A percentile compares a stretch with the other conserved stretches of the same genome.
phyloP scores from a whole-genome alignment of 441 rosid species.

The Populus tomentosa region DNA sequence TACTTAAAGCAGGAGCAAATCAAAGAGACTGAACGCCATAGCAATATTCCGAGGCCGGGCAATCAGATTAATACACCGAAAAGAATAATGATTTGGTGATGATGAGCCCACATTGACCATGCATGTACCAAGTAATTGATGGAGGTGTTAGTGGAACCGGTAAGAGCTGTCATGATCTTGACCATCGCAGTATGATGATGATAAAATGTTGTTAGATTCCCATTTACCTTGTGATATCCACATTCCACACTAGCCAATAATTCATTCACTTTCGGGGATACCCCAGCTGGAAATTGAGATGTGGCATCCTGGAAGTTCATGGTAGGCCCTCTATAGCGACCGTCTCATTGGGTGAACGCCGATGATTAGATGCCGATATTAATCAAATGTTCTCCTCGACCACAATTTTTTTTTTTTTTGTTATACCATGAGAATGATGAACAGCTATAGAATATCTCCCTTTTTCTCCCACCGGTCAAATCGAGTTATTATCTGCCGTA shows the following conservation, averaged over 20 bases:
- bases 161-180: slow-evolving; percentile 13
- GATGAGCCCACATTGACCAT: neutral
- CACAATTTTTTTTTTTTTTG: slow-evolving; percentile 9
- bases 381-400: slow-evolving; percentile 1
- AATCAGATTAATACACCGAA: neutral
- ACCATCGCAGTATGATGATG: neutral
- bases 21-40: too few relatives aligned
- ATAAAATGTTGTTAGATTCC: slow-evolving; percentile 7
- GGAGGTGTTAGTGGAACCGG: slow-evolving; percentile 6
- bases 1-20: neutral
- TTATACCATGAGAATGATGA: slow-evolving; percentile 8
- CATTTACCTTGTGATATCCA: slow-evolving; percentile 11
- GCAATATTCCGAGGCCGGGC: neutral
- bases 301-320: neutral
- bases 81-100: neutral
- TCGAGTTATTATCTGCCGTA: slow-evolving; percentile 14
- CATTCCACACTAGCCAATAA: slow-evolving; percentile 20
- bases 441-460: slow-evolving; percentile 22
- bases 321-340: slow-evolving; percentile 8
- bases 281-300: slow-evolving; percentile 27
- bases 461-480: neutral
- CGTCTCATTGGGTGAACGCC: neutral
- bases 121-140: neutral
- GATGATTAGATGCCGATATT: slow-evolving; percentile 6
- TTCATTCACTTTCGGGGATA: slow-evolving; percentile 28